These are phyloP conservation scores for Penicillium sp. DNA, from an alignment of 2,329 filamentous ascomycete genomes.

Conservation along the genomic window DNA sequence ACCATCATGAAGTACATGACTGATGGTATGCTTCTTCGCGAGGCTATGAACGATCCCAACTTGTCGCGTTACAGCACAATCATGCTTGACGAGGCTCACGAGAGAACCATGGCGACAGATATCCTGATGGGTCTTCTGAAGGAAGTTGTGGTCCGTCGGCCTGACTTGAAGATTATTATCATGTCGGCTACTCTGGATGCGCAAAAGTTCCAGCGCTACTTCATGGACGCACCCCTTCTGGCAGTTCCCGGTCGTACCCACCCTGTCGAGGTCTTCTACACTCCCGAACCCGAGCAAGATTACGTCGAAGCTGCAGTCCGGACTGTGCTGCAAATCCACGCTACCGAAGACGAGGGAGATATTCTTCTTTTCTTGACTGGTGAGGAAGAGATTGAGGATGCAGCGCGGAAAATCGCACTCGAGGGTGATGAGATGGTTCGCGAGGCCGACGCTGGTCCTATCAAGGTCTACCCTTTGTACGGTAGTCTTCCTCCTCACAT, in stretches of 20 bases:
- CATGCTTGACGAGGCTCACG: slow-evolving; percentile 97
- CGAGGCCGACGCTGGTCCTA: slow-evolving; percentile 85
- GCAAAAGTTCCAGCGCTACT: slow-evolving; percentile 97
- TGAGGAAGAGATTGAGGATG: slow-evolving; percentile 98
- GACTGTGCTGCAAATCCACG: slow-evolving; percentile 95
- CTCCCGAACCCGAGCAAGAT: slow-evolving; percentile 89
- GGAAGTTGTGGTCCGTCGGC: slow-evolving; percentile 74
- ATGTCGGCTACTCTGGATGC: slow-evolving; percentile 98
- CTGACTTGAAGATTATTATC: slow-evolving; percentile 96
- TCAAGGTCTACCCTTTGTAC: slow-evolving; percentile 90
- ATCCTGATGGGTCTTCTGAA: slow-evolving; percentile 96
- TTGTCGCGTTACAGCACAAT: slow-evolving; percentile 93
- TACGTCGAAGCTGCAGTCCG: slow-evolving; percentile 94
- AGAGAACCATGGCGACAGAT: slow-evolving; percentile 93
- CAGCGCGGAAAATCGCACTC: slow-evolving; percentile 82
- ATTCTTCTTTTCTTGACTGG: slow-evolving; percentile 93
- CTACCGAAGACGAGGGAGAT: slow-evolving; percentile 86
- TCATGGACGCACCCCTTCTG: slow-evolving; percentile 87
- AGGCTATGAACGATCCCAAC: slow-evolving; percentile 94
- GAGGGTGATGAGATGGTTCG: slow-evolving; percentile 89
- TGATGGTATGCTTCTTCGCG: slow-evolving; percentile 94
- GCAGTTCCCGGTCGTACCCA: slow-evolving; percentile 93
- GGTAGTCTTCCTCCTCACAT: slow-evolving; percentile 87
- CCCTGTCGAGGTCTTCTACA: slow-evolving; percentile 98
- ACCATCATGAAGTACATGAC: slow-evolving; percentile 99